phyloP scores from a whole-genome alignment of 352 stramenopile genomes.

The Thalassiosira exigua region DNA sequence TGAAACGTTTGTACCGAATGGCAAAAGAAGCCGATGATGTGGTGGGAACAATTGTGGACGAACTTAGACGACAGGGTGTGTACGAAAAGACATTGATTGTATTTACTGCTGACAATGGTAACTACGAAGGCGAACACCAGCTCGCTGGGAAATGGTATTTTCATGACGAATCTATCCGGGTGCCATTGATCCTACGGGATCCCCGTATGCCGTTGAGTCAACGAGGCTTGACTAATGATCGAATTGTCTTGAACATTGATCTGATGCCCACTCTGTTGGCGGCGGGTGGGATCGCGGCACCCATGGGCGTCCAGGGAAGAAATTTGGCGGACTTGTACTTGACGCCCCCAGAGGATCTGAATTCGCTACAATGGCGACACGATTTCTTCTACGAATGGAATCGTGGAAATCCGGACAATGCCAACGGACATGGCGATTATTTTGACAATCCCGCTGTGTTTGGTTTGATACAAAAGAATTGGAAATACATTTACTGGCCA shows the following conservation, averaged over 20 bases:
- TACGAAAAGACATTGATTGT: conserved; percentile 82
- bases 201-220: conserved; percentile 63
- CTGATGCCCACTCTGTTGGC: conserved; percentile 74
- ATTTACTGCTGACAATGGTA: conserved; percentile 81
- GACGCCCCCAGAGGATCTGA: conserved; percentile 11
- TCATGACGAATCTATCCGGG: conserved; percentile 54
- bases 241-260: conserved; percentile 80
- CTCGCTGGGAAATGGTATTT: conserved; percentile 67
- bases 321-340: conserved; percentile 77
- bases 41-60: conserved; percentile 60
- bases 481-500: conserved; percentile 78
- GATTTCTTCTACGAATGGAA: conserved; percentile 85
- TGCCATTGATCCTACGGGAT: conserved; percentile 79
- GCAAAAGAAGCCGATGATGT: conserved; percentile 72
- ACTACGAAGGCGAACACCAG: conserved; percentile 64
- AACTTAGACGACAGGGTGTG: conserved; percentile 62
- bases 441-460: background rate
- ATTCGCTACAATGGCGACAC: conserved; percentile 54
- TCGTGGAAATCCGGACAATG: conserved; percentile 55
- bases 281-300: conserved; percentile 61
- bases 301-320: conserved; percentile 66
- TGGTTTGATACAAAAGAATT: conserved; percentile 75
- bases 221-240: conserved; percentile 62
- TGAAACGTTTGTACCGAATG: conserved; percentile 79
- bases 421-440: conserved; percentile 14